Evolutionary conservation across 352 stramenopile genomes (phyloP), one percentile per base, ranked within the genome.

Genomic region (Globisporangium yorkense): DNA sequence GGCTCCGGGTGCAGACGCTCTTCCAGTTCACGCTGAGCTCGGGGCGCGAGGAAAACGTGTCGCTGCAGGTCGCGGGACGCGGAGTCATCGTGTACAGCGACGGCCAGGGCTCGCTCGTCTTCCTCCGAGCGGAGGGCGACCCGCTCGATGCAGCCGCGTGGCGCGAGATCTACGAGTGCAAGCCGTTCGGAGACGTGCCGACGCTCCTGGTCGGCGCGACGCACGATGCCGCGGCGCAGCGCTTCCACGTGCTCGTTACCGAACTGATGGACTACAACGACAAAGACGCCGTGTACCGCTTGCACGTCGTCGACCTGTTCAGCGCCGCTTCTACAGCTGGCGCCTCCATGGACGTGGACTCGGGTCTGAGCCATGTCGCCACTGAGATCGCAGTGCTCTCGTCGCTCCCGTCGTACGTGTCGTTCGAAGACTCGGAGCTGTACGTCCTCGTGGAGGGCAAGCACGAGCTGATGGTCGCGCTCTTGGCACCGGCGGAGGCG

Each of bases 81-180:
- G 80, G 83, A n/a, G 33, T 87, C 50, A n/a, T 92, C 12, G 74
- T 86, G 3, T 78, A 83, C 52, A 78, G 76, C 53, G 83, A 92
- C 43, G 83, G 83, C 31, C 68, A 75, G 21, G 80, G 78, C 5
- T 68, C 61, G 31, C n/a, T 92, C 48, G 62, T 78, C 39, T 75
- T 87, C 51, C 31, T 89, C 13, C 77, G 79, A 63, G 48, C 67
- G 6, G 63, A 75, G 20, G 54, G 51, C 0, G 63, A 72, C 3
- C 41, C 63, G 7, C 24, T 65, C 35, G 44, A 59, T 5, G 71
- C 58, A 35, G 46, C 66, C 15, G 65, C 62, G 15, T 89, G 78
- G 76, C 65, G 59, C 37, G 27, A 62, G 0, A 20, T 84, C 31
- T 87, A 87, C 51, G 70, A 87, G 45, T 88, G 78, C 57, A 57